Evolutionary conservation across 331 rosid species (phyloP), one percentile per base, ranked within the genome.

Genomic region (Erythrophleum ivorense): DNA sequence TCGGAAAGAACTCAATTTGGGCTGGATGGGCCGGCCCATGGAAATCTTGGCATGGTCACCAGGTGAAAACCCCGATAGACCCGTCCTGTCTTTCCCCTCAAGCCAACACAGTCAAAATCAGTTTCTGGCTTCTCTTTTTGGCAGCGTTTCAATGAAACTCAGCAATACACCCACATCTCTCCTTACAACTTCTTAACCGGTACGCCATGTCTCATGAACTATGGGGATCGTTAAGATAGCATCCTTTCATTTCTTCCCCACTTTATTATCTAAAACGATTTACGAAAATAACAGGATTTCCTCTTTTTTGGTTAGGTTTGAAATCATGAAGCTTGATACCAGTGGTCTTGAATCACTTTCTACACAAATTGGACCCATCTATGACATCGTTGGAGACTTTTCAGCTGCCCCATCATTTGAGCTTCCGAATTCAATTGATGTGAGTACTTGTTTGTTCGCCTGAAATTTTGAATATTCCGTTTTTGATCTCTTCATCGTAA

Each of bases 261-360:
- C 18, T 5, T 71, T 0, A 6, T 49, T 59, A 13, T 21, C 40
- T n/a, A 46, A 57, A 75, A 40, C 18, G 55, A 40, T 10, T 59
- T 24, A 2, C 40, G 69, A 31, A 62, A 58, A 13, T 58, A 7
- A 58, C 13, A 7, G 0, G 48, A 24, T 38, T 0, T 58, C 3
- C 24, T 75, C 14, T 14, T 15, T 43, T 31, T 5, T 54, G 18
- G 52, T 16, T 75, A 75, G 79, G 57, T 21, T 79, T 57, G 43
- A 58, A 77, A 83, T 9, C 73, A 95, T 95, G 99, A 93, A 89
- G 97, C 91, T 91, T 36, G 96, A 95, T 80, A 87, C 91, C 40
- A 89, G 85, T 19, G 96, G 94, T 76, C 89, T 93, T 29, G 91
- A 91, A 75, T 86, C 98, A 16, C 76, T 88, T 40, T 81, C 84